Evolutionary conservation across 225 moss, liverwort and hornwort species (phyloP).

Genomic region (Pseudisothecium myosuroides): DNA sequence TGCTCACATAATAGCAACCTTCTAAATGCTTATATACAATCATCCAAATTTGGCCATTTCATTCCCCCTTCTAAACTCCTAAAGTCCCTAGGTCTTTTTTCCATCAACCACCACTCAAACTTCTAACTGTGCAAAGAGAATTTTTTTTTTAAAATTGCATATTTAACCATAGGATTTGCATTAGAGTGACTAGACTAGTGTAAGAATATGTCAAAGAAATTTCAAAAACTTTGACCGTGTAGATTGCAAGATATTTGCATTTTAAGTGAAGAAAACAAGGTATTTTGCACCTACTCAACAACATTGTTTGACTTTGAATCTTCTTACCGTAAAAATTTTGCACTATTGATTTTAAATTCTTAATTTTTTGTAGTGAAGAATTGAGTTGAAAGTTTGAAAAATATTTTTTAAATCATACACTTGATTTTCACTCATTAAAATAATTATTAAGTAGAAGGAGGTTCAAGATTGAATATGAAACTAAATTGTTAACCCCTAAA

Average conservation of each 20-base stretch:
- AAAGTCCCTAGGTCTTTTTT: too few species aligned
- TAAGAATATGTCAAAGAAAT: neutral
- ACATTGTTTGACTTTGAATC: too few species aligned
- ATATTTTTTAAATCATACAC: too few species aligned
- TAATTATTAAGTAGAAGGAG: neutral
- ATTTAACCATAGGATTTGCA: neutral
- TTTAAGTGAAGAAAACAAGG: neutral
- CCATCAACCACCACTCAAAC: fast-evolving
- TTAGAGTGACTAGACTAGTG: neutral
- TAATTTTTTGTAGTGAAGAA: too few species aligned
- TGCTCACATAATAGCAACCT: too few species aligned
- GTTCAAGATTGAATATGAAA: neutral
- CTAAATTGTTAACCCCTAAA: too few species aligned
- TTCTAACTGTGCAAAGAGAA: too few species aligned
- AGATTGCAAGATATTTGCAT: neutral
- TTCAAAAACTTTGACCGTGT: fast-evolving
- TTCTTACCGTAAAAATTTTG: fast-evolving
- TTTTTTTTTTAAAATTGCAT: too few species aligned
- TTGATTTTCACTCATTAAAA: neutral
- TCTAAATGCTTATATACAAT: neutral
- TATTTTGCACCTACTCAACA: neutral
- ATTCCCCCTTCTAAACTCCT: fast-evolving
- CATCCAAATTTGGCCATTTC: neutral
- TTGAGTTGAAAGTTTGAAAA: too few species aligned
- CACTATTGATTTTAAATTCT: fast-evolving